phyloP scores from a whole-genome alignment of 1,284 basidiomycete species.

The Ceratobasidium sp. region DNA sequence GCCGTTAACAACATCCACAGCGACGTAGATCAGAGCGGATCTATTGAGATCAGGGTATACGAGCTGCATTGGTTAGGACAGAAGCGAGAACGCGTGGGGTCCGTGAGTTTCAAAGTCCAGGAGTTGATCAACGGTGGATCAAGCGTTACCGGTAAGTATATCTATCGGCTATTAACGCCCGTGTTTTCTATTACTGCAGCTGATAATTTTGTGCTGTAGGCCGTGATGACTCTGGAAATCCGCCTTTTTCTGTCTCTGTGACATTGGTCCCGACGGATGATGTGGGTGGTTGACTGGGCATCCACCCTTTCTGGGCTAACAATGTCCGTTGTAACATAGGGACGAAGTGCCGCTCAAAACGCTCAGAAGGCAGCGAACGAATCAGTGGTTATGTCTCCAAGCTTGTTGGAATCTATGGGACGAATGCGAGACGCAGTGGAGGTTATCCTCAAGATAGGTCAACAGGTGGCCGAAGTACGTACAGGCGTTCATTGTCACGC shows the following conservation, averaged over 20 bases:
- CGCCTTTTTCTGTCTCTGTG: not conserved
- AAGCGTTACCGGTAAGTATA: not conserved
- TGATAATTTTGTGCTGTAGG: not conserved
- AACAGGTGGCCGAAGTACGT: not conserved
- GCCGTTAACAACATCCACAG: not conserved
- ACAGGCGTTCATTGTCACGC: not conserved
- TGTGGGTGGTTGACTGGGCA: not conserved
- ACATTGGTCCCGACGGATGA: not conserved
- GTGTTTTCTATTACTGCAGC: not conserved
- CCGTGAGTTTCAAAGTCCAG: not conserved
- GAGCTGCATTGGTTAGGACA: not conserved
- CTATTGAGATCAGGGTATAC: not conserved
- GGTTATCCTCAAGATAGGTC: not conserved
- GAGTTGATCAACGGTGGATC: not conserved
- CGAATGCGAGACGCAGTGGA: not conserved
- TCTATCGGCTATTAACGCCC: not conserved
- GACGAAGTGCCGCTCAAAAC: not conserved
- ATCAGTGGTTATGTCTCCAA: not conserved
- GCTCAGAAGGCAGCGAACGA: not conserved
- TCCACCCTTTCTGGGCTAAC: no score
- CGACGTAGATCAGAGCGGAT: not conserved
- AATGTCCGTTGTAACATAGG: not conserved
- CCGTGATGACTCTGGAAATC: not conserved
- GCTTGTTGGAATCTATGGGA: slow-evolving; percentile 9
- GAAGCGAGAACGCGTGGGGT: not conserved